These are phyloP conservation scores for Aegilops tauschii DNA, from an alignment of 176 grass and related monocot genomes.

Conservation along the genomic window DNA sequence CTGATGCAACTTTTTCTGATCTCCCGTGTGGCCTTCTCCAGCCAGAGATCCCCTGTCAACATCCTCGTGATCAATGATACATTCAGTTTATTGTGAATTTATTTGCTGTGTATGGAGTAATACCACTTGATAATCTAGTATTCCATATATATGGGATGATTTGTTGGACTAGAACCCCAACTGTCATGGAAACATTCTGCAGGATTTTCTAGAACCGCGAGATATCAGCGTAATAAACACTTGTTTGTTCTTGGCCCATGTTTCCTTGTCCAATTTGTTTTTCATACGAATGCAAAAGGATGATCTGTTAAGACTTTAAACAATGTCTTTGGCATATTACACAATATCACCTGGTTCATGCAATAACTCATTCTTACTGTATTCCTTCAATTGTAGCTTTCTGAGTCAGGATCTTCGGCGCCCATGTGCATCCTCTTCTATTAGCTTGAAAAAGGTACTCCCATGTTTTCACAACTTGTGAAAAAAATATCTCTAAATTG, in stretches of 20 bases:
- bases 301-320: neutral
- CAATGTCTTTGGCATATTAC: neutral
- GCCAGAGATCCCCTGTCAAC: neutral
- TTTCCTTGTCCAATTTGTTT: neutral
- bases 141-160: neutral
- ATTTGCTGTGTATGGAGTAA: neutral
- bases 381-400: slow-evolving; percentile 10
- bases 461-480: neutral
- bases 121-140: neutral
- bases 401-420: neutral
- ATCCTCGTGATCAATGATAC: neutral
- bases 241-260: neutral
- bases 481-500: neutral
- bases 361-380: neutral
- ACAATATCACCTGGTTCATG: neutral
- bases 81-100: neutral
- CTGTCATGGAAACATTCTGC: neutral
- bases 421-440: neutral
- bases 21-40: neutral
- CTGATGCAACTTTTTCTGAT: neutral
- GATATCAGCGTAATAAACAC: neutral
- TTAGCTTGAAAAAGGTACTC: slow-evolving; percentile 13
- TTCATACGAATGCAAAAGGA: neutral
- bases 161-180: neutral
- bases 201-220: neutral